Evolutionary conservation across 1,139 yeast genomes (phyloP), one percentile per base, ranked within the genome.

Genomic region (Candida labiduridarum): DNA sequence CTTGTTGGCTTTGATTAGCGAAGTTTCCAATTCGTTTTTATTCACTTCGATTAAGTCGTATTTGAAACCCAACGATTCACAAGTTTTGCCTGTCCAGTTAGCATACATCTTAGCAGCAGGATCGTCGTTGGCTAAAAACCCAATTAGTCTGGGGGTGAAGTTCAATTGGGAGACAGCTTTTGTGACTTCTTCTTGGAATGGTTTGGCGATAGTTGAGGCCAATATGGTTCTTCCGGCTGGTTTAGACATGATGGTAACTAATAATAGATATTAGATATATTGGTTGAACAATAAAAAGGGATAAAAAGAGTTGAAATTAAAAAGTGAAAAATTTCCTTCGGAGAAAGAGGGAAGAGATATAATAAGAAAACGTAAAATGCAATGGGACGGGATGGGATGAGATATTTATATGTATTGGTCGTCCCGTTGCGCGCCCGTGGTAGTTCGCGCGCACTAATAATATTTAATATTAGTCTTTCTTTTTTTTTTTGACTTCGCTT

Each of bases 31-130:
- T 38, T 86, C 88, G 59, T 94, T 96, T 66, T 88, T 89, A 58
- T 81, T 83, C 10, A 87, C 85, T 55, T 79, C 78, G 46, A 90
- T 74, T 57, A 95, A 73, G 64, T 91, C 94, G 65, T 90, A 94
- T 31, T 80, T 74, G 71, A 94, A 91, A 0, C 99, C 99, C 50
- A 90, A 73, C 16, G 87, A 84, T 60, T 84, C 87, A 57, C 96
- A 85, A 0, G 98, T 92, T 67, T 90, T 92, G 34, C 87, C 89
- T 0, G 99, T 94, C 97, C 97, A 94, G 49, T 85, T 85, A 43
- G 99, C 99, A 66, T 94, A 94, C 88, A 87, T 87, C 62, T 80
- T 80, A 3, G 97, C 98, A 9, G 98, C 97, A 2, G 98, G 98
- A 61, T 94, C 99, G 22, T 79, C 77, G 65, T 94, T 94, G 27